Conservation (phyloP, 441 rosid species). For the Flueggea neowawraea region DNA sequence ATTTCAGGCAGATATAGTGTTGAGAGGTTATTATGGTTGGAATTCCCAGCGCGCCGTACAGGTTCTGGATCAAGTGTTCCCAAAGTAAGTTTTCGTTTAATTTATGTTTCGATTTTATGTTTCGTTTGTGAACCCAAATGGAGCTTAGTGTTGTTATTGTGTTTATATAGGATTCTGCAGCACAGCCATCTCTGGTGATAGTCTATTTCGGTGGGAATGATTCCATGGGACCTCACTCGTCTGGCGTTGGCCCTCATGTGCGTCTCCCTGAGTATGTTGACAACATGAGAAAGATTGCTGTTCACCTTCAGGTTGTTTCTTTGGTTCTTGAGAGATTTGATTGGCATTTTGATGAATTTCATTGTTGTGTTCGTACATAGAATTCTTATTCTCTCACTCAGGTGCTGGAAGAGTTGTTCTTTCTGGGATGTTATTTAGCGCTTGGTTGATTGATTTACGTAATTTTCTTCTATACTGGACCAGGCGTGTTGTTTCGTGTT, state of each 20-base stretch:
- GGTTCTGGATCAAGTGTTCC: conserved; percentile 76
- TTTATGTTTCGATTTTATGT: background rate
- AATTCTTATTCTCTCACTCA: background rate
- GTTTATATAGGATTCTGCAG: conserved; percentile 48
- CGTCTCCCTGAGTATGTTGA: conserved; percentile 72
- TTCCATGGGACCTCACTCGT: conserved; percentile 87
- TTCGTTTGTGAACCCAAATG: background rate
- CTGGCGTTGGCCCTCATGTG: conserved; percentile 91
- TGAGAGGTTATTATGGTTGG: conserved; percentile 93
- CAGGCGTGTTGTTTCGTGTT: too few relatives aligned
- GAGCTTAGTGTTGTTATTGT: background rate
- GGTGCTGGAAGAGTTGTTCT: too few relatives aligned
- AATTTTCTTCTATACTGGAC: background rate
- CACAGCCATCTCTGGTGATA: conserved; percentile 78
- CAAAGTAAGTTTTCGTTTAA: conserved; percentile 32
- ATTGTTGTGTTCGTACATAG: background rate
- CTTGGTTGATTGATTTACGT: too few relatives aligned
- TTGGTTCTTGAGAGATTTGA: too few relatives aligned
- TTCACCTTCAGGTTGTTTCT: conserved; percentile 71
- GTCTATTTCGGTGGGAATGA: conserved; percentile 98
- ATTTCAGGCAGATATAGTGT: conserved; percentile 71
- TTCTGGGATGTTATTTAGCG: too few relatives aligned
- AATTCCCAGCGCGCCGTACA: conserved; percentile 79
- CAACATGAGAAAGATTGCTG: conserved; percentile 81
- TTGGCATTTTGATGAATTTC: too few relatives aligned